These are phyloP conservation scores for Tulasnella sp. DNA, from an alignment of 768 basidiomycete species.

Conservation along the genomic window DNA sequence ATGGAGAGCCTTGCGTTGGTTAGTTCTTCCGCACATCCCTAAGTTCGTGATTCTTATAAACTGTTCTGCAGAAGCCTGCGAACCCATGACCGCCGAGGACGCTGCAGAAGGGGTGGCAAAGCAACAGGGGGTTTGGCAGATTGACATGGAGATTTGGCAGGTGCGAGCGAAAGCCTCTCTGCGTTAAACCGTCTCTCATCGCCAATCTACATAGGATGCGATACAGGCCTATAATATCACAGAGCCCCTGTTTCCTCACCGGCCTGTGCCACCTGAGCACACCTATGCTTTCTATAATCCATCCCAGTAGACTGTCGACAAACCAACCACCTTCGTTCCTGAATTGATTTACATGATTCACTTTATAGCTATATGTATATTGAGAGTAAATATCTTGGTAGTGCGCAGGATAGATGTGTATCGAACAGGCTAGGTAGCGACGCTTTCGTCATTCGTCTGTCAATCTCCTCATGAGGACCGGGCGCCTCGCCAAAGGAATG, in stretches of 20 bases:
- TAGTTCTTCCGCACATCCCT: neutral
- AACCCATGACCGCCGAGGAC: slow-evolving; percentile 56
- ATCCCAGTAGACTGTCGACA: neutral
- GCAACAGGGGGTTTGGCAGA: slow-evolving; percentile 82
- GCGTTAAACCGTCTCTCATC: neutral
- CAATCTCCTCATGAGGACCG: neutral
- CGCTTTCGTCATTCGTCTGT: neutral
- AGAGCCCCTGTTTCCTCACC: slow-evolving; percentile 64
- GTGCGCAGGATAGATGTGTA: neutral
- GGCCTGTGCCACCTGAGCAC: slow-evolving; percentile 33
- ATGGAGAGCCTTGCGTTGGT: slow-evolving; percentile 20
- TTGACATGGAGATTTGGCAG: slow-evolving; percentile 85
- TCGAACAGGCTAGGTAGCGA: neutral
- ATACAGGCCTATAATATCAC: slow-evolving; percentile 80
- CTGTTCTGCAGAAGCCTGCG: slow-evolving; percentile 46
- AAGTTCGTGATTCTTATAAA: neutral
- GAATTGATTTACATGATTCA: too few relatives aligned
- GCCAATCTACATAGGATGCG: slow-evolving; percentile 34
- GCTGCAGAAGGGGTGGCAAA: slow-evolving; percentile 57
- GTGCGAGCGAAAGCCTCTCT: slow-evolving; percentile 37
- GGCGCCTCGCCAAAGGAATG: neutral
- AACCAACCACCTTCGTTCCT: neutral
- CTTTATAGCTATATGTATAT: neutral
- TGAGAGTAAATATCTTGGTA: neutral
- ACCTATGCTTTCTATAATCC: neutral